Conservation (phyloP, 805 yeast genomes). For the Yarrowia porcina region DNA sequence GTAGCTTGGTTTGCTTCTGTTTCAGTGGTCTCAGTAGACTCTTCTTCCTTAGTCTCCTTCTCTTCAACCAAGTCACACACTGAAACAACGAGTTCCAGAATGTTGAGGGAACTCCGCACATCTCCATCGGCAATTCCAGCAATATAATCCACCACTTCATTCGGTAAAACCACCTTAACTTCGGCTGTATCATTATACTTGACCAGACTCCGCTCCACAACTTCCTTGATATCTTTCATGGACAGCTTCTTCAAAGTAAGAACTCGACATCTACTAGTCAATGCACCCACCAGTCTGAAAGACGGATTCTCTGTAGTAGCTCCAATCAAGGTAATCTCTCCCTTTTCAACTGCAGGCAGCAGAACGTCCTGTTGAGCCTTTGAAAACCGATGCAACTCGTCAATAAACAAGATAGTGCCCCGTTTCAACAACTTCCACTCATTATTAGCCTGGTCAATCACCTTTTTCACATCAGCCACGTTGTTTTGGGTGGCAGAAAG, state of each 20-base stretch:
- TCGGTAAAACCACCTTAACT: slow-evolving; percentile 42
- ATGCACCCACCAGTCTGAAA: slow-evolving; percentile 74
- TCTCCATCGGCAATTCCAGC: slow-evolving; percentile 82
- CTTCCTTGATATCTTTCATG: slow-evolving; percentile 47
- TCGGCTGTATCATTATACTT: slow-evolving; percentile 56
- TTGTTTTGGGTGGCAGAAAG: slow-evolving; percentile 80
- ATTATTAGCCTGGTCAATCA: slow-evolving; percentile 51
- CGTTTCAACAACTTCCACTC: slow-evolving; percentile 49
- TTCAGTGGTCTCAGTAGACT: too few species aligned
- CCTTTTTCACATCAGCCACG: slow-evolving; percentile 59
- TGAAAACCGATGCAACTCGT: slow-evolving; percentile 87
- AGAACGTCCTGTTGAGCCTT: slow-evolving; percentile 85
- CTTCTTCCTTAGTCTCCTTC: slow-evolving; percentile 25
- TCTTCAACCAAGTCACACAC: slow-evolving; percentile 33
- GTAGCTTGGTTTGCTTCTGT: background rate
- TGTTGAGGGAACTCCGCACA: slow-evolving; percentile 76
- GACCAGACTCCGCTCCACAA: slow-evolving; percentile 57
- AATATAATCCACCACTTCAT: slow-evolving; percentile 61
- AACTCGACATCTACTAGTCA: slow-evolving; percentile 79
- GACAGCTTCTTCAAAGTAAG: slow-evolving; percentile 61
- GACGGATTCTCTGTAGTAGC: slow-evolving; percentile 98
- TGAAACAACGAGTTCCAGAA: slow-evolving; percentile 56
- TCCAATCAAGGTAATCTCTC: slow-evolving; percentile 70
- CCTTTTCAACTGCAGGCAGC: slow-evolving; percentile 78
- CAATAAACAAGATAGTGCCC: slow-evolving; percentile 74